These are phyloP conservation scores for Stemphylium vesicarium DNA, from an alignment of 2,329 filamentous ascomycete genomes.

Conservation along the genomic window DNA sequence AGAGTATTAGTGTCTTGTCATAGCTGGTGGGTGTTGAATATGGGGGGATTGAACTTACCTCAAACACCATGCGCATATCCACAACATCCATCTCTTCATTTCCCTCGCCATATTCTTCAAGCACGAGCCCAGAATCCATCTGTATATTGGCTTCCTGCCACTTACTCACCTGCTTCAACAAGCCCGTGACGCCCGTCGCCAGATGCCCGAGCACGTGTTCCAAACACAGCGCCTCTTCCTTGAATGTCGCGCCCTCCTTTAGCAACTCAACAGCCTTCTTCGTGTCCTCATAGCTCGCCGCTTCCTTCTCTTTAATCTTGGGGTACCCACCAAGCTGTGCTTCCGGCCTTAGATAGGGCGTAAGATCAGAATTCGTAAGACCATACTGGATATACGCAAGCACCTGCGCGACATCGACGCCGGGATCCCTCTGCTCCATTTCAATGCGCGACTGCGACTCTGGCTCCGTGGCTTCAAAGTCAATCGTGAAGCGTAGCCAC, in stretches of 20 bases:
- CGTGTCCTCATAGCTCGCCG: slow-evolving; percentile 40
- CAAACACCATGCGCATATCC: slow-evolving; percentile 65
- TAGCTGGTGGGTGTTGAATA: neutral
- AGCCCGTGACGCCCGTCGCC: slow-evolving; percentile 40
- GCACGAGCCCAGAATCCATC: slow-evolving; percentile 68
- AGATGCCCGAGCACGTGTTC: slow-evolving; percentile 48
- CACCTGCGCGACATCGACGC: slow-evolving; percentile 74
- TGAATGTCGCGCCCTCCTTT: slow-evolving; percentile 53
- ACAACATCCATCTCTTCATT: slow-evolving; percentile 38
- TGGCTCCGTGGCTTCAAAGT: slow-evolving; percentile 71
- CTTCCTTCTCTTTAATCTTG: slow-evolving; percentile 6
- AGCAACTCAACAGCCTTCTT: slow-evolving; percentile 45
- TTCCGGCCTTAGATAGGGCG: slow-evolving; percentile 60
- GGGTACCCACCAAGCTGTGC: slow-evolving; percentile 37
- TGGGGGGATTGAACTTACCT: slow-evolving; percentile 46
- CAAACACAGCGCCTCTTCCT: slow-evolving; percentile 46
- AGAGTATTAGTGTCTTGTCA: neutral
- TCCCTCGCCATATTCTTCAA: slow-evolving; percentile 48
- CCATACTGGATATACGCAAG: slow-evolving; percentile 78
- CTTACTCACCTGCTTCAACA: slow-evolving; percentile 50
- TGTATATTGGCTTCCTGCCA: slow-evolving; percentile 62
- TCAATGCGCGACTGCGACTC: slow-evolving; percentile 69
- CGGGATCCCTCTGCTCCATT: slow-evolving; percentile 75
- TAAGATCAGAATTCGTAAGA: slow-evolving; percentile 70
- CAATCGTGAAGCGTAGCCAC: slow-evolving; percentile 86